Base-by-base conservation (phyloP, 1,284 basidiomycete genomes). In the Cryptococcus hybrid region DNA sequence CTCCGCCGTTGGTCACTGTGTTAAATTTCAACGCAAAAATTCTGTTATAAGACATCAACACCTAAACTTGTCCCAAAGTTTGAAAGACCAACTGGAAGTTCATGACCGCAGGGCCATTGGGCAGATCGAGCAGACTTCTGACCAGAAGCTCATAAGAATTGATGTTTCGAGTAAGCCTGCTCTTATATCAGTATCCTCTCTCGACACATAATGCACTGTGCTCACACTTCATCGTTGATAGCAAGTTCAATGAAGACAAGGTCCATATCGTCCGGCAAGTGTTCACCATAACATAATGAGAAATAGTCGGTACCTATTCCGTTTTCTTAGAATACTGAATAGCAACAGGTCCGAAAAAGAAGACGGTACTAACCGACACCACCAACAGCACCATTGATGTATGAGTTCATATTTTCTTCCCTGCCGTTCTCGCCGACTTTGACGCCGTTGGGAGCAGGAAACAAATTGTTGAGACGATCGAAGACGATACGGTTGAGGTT, bases 401-500 rank as follows among this genome's bases (percentile, higher is more conserved):
- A 71, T 18, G 58, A 54, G 51, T 74, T 73, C 54, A 58, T 47
- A 5, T 56, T 50, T 38, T 60, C 55, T 11, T n/a, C 24, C 30
- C 39, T 47, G n/a, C 60, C 63, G 36, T 46, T 58, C n/a, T 54
- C 52, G n/a, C 62, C 57, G 2, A 56, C 48, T 8, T 54, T 52
- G 6, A 51, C 46, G 15, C 65, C 65, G 13, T 57, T 51, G 0
- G 57, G 38, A 8, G 58, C 58, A 5, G 74, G 75, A 58, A 71
- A 77, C 2, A 64, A 59, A 7, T 12, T 40, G 57, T 74, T 63
- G 39, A 77, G 61, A 48, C 71, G 64, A 13, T 70, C 63, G 51
- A 75, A 77, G 8, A 76, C 53, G n/a, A 65, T 63, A 2, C 61
- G 45, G 59, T 75, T 67, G 54, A 77, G 61, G 55, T 72, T 74